Evolutionary conservation across 2,329 filamentous ascomycete species (phyloP).

Genomic region (Xylaria multiplex): DNA sequence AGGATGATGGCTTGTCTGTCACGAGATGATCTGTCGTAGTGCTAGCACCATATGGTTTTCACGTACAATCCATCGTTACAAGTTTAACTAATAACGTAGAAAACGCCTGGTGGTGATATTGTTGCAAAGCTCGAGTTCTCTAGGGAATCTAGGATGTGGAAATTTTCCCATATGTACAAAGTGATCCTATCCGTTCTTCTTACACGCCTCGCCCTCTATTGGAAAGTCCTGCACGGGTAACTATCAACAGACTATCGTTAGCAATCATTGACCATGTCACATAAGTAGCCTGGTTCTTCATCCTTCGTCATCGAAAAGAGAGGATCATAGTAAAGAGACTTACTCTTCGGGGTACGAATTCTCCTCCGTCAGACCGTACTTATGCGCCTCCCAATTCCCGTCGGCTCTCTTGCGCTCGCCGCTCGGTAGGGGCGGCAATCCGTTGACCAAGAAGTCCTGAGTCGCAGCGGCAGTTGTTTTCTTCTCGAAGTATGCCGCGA

Average conservation of each 20-base stretch:
- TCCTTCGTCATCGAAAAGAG: not conserved
- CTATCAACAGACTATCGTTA: conserved; percentile 42
- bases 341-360: conserved; percentile 77
- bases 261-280: conserved; percentile 2
- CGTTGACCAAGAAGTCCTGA: conserved; percentile 75
- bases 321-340: conserved; percentile 51
- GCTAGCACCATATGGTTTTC: not conserved
- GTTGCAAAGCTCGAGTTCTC: conserved; percentile 28
- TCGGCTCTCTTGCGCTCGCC: conserved; percentile 66
- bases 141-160: conserved; percentile 46
- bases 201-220: conserved; percentile 52
- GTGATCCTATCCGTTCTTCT: conserved; percentile 27
- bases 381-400: conserved; percentile 71
- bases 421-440: conserved; percentile 86
- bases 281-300: not conserved
- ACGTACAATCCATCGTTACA: not conserved
- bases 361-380: conserved; percentile 72
- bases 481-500: conserved; percentile 78
- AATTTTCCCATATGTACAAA: conserved; percentile 47
- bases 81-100: conserved; percentile 10
- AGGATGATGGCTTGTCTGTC: not conserved
- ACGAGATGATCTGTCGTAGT: not conserved
- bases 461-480: conserved; percentile 56
- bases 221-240: conserved; percentile 73
- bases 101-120: conserved; percentile 13